Base-by-base conservation (phyloP, 495 filamentous ascomycete genomes). In the Penicillium cataractarum region DNA sequence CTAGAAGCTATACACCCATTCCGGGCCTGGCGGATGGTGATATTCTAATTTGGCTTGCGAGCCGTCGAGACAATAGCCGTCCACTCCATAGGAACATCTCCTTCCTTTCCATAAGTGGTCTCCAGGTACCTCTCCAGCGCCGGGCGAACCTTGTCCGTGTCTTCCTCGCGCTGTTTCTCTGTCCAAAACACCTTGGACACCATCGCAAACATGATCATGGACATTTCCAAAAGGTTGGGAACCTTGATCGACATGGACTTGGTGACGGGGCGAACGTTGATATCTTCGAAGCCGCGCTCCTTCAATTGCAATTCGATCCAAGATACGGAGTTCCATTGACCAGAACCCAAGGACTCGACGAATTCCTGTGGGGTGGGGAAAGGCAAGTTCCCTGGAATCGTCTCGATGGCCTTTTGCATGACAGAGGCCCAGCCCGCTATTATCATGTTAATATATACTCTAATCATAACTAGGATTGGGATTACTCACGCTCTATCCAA, bases 401-500 rank as follows among this genome's bases (percentile, higher is more conserved):
- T 70, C 42, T 63, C 60, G 40, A 78, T 49, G 37, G 70, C 73
- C 31, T 57, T 37, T 52, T 71, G 61, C 8, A 69, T 40, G n/a
- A 75, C 27, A n/a, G 54, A 4, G 10, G 74, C 10, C 74, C 75
- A 80, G 58, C 66, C 64, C 15, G 71, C 76, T 77, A 53, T 33
- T 53, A n/a, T 35, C 15, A 15, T 27, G 27, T 72, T 35, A 66
- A 64, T n/a, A 0, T 7, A 64, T n/a, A 0, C 4, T 24, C 31
- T 33, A 21, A 15, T 13, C 12, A 13, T 35, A 4, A 10, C 2
- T 17, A 13, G n/a, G 13, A 19, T 22, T 7, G 1, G 24, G n/a
- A n/a, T 22, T 4, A 70, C 74, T 68, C 59, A 77, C 76, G 62
- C 15, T 67, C 49, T n/a, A 74, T 67, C 74, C 76, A 80, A 17